These are phyloP conservation scores for Prunus yedoensis DNA, from an alignment of 331 rosid genomes.

Conservation along the genomic window DNA sequence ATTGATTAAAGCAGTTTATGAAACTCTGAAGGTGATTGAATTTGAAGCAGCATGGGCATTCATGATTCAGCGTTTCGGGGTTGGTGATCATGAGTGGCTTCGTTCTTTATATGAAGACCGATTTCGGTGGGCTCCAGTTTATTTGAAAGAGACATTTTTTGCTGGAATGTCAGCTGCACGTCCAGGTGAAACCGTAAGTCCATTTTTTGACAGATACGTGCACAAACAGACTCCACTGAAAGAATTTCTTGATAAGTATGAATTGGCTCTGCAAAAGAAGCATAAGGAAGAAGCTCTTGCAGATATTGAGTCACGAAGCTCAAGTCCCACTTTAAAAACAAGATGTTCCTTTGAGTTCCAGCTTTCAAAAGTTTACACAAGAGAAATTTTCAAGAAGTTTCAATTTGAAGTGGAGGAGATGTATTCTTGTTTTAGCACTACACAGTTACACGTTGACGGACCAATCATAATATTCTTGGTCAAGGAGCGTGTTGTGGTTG, in stretches of 20 bases:
- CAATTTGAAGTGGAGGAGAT: conserved; percentile 92
- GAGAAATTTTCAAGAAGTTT: conserved; percentile 70
- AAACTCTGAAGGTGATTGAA: conserved; percentile 80
- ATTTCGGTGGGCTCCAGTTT: conserved; percentile 78
- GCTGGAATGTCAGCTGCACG: conserved; percentile 72
- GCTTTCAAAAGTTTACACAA: conserved; percentile 75
- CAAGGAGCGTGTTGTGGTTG: conserved; percentile 78
- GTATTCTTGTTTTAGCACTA: conserved; percentile 87
- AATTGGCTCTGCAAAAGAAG: conserved; percentile 82
- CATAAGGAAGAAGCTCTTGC: conserved; percentile 78
- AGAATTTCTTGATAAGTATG: conserved; percentile 95
- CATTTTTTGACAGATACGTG: conserved; percentile 78
- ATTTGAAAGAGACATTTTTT: conserved; percentile 68
- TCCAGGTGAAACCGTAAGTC: conserved; percentile 62
- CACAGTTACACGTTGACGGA: conserved; percentile 80
- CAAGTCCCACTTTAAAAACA: conserved; percentile 71
- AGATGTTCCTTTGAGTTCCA: conserved; percentile 88
- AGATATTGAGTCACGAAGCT: conserved; percentile 75
- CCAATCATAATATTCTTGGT: conserved; percentile 79
- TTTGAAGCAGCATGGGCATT: conserved; percentile 90
- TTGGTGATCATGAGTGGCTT: conserved; percentile 88
- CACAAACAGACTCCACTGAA: conserved; percentile 93
- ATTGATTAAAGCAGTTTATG: conserved; percentile 68
- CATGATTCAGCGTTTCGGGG: conserved; percentile 76
- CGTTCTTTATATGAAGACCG: conserved; percentile 77